Base-by-base conservation (phyloP, 495 filamentous ascomycete genomes). In the Daldinia concentrica region DNA sequence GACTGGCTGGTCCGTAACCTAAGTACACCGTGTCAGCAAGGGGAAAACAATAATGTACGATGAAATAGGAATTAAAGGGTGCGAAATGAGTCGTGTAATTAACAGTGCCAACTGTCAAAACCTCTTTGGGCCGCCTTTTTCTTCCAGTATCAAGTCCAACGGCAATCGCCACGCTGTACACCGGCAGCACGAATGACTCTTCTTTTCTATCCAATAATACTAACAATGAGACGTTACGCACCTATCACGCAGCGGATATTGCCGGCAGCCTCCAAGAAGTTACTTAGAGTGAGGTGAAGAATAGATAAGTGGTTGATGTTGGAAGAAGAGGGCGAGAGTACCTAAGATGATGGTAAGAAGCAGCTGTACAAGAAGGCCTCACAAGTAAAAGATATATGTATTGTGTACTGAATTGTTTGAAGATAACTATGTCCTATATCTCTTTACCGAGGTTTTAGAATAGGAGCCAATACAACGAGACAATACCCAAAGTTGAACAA, bases 111-210 rank as follows among this genome's bases (percentile, higher is more conserved):
- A 65, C 58, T 73, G 71, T 69, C 62, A 63, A 41, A 17, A 37
- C 52, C 58, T 73, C 71, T 63, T 73, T 73, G 71, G 71, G 62
- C 51, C 43, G 9, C 37, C 32, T 24, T 62, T 30, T 27, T 54
- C 29, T 37, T 37, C 50, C 51, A 66, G 52, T 26, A 45, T 66
- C 43, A 9, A 69, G 66, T 66, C 61, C 30, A 51, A 63, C 51
- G 15, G 39, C 30, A 48, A 62, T 59, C 36, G 71, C 71, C 71
- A 73, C 71, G 71, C 71, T 66, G 66, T 73, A 66, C 71, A 63
- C 58, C 58, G 62, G 66, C 71, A 66, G 64, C 63, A 73, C 71
- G 66, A 60, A 59, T 58, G 45, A 22, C n/a, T 58, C 27, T 27
- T 29, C 14, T 54, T 29, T 54, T 29, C 8, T 22, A 17, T 36